These are phyloP conservation scores for Linum trigynum DNA, from an alignment of 345 rosid genomes.

Conservation along the genomic window DNA sequence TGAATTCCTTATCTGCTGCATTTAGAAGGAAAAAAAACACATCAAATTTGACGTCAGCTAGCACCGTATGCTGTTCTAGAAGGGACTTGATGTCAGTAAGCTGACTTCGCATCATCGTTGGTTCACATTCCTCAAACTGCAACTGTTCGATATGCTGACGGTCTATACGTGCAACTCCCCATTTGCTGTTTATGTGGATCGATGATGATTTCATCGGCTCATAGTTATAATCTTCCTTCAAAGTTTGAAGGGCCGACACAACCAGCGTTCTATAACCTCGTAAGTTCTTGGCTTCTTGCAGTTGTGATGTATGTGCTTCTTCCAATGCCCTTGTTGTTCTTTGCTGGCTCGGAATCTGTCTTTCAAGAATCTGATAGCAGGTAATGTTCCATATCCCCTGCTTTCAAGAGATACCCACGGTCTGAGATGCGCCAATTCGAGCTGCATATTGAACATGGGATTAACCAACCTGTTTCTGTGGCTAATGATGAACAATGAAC, in stretches of 20 bases:
- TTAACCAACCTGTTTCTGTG: not conserved
- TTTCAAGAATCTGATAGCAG: conserved; percentile 53
- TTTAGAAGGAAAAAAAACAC: not conserved
- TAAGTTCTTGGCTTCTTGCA: conserved; percentile 22
- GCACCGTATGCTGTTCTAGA: too few species aligned
- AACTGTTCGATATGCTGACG: too few species aligned
- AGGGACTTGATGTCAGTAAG: too few species aligned
- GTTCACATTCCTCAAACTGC: too few species aligned
- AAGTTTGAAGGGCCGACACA: too few species aligned
- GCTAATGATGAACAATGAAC: conserved; percentile 11
- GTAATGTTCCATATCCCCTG: conserved; percentile 19
- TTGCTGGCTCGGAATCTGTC: conserved; percentile 61
- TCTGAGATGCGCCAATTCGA: conserved; percentile 3
- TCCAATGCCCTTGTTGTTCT: conserved; percentile 90
- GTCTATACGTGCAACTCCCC: not conserved
- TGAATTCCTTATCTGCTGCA: not conserved
- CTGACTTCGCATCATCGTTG: too few species aligned
- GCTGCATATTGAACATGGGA: not conserved
- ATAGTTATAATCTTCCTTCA: too few species aligned
- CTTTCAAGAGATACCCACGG: not conserved
- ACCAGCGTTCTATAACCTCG: not conserved
- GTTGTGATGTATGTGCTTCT: conserved; percentile 87
- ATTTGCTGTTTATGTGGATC: not conserved
- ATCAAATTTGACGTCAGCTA: too few species aligned
- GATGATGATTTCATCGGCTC: not conserved